Conservation (phyloP, 2,329 filamentous ascomycete genomes). For the Beauveria bassiana region DNA sequence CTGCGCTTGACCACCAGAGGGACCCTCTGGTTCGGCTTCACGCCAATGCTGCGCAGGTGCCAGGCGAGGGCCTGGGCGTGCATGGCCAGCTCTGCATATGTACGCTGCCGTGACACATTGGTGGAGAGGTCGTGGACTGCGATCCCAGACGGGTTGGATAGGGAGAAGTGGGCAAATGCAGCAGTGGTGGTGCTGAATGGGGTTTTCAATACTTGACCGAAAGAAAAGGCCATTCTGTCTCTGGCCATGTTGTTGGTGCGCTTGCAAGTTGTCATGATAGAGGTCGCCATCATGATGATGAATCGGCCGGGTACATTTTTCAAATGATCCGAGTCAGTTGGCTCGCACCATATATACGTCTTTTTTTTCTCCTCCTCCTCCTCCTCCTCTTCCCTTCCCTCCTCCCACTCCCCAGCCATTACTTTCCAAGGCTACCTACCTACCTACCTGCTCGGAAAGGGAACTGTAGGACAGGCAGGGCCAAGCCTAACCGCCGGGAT, state of each 20-base stretch:
- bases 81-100: conserved; percentile 37
- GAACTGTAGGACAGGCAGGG: not conserved
- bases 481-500: not conserved
- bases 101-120: conserved; percentile 25
- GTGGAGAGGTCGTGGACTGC: conserved; percentile 31
- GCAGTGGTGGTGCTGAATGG: conserved; percentile 32
- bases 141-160: conserved; percentile 26
- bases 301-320: not conserved
- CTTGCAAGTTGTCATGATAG: conserved; percentile 2
- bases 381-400: too few relatives aligned
- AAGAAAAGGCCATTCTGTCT: conserved; percentile 12
- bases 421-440: too few relatives aligned
- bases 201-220: conserved; percentile 18
- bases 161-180: conserved; percentile 31
- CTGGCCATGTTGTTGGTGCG: conserved; percentile 11
- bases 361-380: too few relatives aligned
- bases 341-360: too few relatives aligned
- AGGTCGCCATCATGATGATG: not conserved
- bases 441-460: too few relatives aligned
- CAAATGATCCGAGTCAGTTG: not conserved
- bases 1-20: conserved; percentile 49
- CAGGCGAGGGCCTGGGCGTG: conserved; percentile 35
- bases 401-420: too few relatives aligned
- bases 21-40: conserved; percentile 38
- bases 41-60: conserved; percentile 30